Conservation (phyloP, 2,329 filamentous ascomycete species). For the Calonectria montana region DNA sequence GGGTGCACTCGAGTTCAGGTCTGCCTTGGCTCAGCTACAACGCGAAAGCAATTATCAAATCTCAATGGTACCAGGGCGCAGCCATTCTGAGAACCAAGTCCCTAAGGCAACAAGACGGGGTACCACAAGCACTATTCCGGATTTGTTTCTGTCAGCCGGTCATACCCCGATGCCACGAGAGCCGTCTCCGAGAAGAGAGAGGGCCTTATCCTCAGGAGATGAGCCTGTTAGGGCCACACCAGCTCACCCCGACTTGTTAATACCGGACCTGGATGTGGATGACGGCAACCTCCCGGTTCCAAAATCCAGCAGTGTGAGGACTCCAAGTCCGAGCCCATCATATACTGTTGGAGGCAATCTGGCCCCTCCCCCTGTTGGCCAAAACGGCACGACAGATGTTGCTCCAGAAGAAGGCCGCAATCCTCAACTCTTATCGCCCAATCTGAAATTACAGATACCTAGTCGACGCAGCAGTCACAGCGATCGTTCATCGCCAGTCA, state of each 20-base stretch:
- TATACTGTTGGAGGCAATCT: constrained; percentile 55
- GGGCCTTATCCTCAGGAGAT: constrained; percentile 62
- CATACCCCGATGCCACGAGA: constrained; percentile 16
- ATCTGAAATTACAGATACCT: constrained; percentile 60
- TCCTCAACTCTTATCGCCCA: constrained; percentile 26
- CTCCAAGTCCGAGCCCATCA: constrained; percentile 45
- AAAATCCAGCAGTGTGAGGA: constrained; percentile 34
- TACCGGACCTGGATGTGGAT: constrained; percentile 34
- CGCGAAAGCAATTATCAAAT: constrained; percentile 82
- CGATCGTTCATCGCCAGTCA: constrained; percentile 60
- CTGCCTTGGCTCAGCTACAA: constrained; percentile 87
- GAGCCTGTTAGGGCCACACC: constrained; percentile 28
- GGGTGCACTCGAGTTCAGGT: constrained; percentile 92
- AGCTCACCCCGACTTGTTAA: constrained; percentile 32
- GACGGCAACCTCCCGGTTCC: constrained; percentile 34
- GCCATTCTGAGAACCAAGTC: constrained; percentile 55
- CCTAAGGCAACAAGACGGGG: constrained; percentile 39
- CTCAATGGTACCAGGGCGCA: constrained; percentile 74
- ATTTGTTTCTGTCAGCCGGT: constrained; percentile 26
- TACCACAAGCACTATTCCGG: constrained; percentile 41
- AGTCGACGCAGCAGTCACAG: constrained; percentile 56
- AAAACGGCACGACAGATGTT: constrained; percentile 30
- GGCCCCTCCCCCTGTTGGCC: constrained; percentile 53
- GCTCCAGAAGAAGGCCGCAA: constrained; percentile 18
- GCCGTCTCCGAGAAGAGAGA: constrained; percentile 37